Base-by-base conservation (phyloP, 495 filamentous ascomycete genomes). In the Hyaloscypha bicolor region DNA sequence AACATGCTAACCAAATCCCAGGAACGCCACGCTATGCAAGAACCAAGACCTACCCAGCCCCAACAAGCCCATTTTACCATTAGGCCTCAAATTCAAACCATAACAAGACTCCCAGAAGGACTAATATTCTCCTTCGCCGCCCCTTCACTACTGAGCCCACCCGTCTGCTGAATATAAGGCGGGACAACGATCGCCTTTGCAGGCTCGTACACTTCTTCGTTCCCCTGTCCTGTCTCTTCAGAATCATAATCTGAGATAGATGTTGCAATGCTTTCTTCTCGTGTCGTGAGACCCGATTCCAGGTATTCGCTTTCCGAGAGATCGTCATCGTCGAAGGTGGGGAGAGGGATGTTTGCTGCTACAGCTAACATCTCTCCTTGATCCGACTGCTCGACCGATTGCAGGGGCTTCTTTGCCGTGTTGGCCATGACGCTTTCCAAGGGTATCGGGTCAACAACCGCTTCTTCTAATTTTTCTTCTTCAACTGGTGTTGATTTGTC, bases 221-320 rank as follows among this genome's bases (percentile, higher is more conserved):
- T 25, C 2, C 58, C 22, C 11, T 64, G 61, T 12, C 14, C n/a
- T 8, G 57, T 14, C 19, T 69, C 51, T 0, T 70, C 72, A 9
- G 72, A 69, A n/a, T 69, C 66, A n/a, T 53, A 59, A 9, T 70
- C 69, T 9, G 72, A 72, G 12, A 69, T 53, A 14, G 61, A 70
- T 5, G 69, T 71, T 29, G 68, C 59, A 32, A 60, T 64, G 65
- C 69, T 72, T 30, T 66, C 57, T 63, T 72, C 67, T 32, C 55
- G 62, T 33, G 45, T 63, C 12, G 61, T 65, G 30, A 57, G 22
- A 4, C 29, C 22, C 1, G 62, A 63, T 45, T 51, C 35, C 16
- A 66, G 60, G 33, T 66, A 37, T 11, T 70, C 69, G 55, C 30
- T 55, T 14, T 67, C 63, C 4, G 65, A 68, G 31, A 69, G 42